Evolutionary conservation across 768 basidiomycete species (phyloP).

Genomic region (Mycena polygramma): DNA sequence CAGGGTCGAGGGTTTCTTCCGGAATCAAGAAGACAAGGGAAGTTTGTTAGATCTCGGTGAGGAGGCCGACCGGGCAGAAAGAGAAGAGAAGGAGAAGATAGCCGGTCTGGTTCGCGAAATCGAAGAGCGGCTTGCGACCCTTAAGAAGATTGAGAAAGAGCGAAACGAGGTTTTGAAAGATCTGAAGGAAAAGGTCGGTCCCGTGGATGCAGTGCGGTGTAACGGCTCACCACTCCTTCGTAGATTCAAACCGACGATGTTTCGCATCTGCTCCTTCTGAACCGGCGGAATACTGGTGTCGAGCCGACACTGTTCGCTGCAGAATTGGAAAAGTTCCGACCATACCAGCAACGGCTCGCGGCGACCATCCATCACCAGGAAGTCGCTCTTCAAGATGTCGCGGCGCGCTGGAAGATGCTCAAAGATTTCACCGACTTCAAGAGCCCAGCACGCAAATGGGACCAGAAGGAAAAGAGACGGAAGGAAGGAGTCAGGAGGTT

Average conservation of each 20-base stretch:
- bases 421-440: slow-evolving; percentile 82
- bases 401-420: slow-evolving; percentile 78
- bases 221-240: background rate
- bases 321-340: slow-evolving; percentile 95
- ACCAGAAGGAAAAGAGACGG: slow-evolving; percentile 84
- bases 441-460: slow-evolving; percentile 82
- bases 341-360: slow-evolving; percentile 86
- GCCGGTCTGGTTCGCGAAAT: slow-evolving; percentile 76
- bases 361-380: slow-evolving; percentile 86
- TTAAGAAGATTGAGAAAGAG: slow-evolving; percentile 89
- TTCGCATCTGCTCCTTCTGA: slow-evolving; percentile 92
- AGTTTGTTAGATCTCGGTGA: slow-evolving; percentile 71
- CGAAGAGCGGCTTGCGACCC: slow-evolving; percentile 79
- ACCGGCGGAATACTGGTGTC: slow-evolving; percentile 85
- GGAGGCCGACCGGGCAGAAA: slow-evolving; percentile 70
- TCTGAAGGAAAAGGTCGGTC: slow-evolving; percentile 90
- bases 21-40: slow-evolving; percentile 49
- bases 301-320: slow-evolving; percentile 92
- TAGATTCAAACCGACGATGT: slow-evolving; percentile 98
- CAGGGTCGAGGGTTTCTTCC: slow-evolving; percentile 73
- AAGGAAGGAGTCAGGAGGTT: slow-evolving; percentile 82
- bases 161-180: slow-evolving; percentile 91
- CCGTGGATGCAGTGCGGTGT: slow-evolving; percentile 2
- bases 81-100: slow-evolving; percentile 74
- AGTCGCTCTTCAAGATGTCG: slow-evolving; percentile 78